Evolutionary conservation across 768 basidiomycete genomes (phyloP), one percentile per base, ranked within the genome.

Genomic region (Suillus luteus): DNA sequence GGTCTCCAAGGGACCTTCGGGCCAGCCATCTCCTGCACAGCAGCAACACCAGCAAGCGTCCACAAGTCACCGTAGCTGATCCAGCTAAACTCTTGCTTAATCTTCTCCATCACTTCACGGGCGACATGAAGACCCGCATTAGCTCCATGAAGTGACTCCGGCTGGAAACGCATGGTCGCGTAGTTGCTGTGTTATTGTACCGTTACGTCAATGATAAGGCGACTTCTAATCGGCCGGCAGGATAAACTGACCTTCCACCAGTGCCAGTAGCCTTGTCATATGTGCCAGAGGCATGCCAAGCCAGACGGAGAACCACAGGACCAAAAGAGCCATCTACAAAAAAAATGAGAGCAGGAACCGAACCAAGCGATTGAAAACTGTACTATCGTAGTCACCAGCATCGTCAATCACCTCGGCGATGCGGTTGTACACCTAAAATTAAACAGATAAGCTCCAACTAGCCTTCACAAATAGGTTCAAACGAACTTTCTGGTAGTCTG

Each of bases 81-180:
- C 94, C 95, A 96, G 0, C 88, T 84, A 81, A 91, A 93, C 70
- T 96, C 86, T 60, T 87, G 71, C 81, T 99, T 96, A 73, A 98
- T 76, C 62, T 90, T 84, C 72, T 97, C 92, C 86, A 98, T 89
- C 64, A 92, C 75, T 6, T 76, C 82, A 63, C 96, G 92, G 46
- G 94, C 96, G 61, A 94, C 73, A 65, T 90, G 77, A 61, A 96
- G 82, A 33, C 95, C 95, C 33, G 86, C 86, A 77, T 96, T 96
- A 58, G 93, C 95, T 41, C 81, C 86, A 72, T 99, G 95, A 35
- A 83, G 73, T 12, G 95, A 73, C 75, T 99, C 96, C 46, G 96
- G 92, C 61, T 87, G 85, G 78, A 98, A 99, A 62, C 96, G 91
- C 96, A 99, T 99, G 27, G 96, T 98, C 2, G 97, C 96, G 68